These are phyloP conservation scores for Saccharomyces hybrid DNA, from an alignment of 1,139 yeast genomes.

Conservation along the genomic window DNA sequence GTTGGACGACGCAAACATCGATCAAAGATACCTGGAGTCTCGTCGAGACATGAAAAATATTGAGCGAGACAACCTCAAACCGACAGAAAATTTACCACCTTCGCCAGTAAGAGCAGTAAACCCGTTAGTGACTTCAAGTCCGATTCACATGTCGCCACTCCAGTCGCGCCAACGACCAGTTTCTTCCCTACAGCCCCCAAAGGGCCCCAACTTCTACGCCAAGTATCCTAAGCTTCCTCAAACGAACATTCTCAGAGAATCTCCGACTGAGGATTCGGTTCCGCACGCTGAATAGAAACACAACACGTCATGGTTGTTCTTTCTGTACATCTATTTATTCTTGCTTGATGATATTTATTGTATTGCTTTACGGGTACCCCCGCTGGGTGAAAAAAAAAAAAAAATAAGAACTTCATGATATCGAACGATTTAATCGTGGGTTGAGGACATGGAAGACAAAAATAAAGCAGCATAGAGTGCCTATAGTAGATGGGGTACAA, in stretches of 20 bases:
- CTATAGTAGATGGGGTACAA: neutral
- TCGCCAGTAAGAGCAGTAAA: constrained; percentile 28
- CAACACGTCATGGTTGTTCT: neutral
- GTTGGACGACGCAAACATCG: constrained; percentile 30
- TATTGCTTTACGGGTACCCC: neutral
- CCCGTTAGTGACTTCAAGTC: constrained; percentile 31
- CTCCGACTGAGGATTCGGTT: constrained; percentile 1
- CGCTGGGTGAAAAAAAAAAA: neutral
- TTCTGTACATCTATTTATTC: neutral
- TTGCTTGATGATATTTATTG: neutral
- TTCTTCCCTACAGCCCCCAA: neutral
- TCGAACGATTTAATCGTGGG: neutral
- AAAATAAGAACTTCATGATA: neutral
- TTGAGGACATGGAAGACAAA: neutral
- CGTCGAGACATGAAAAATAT: constrained; percentile 28
- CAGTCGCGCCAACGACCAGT: constrained; percentile 2
- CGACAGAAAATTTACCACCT: constrained; percentile 27
- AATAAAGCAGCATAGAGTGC: neutral
- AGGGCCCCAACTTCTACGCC: constrained; percentile 16
- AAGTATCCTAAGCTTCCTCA: constrained; percentile 30
- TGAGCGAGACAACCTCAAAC: constrained; percentile 23
- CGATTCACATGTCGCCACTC: constrained; percentile 13
- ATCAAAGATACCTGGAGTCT: constrained; percentile 28
- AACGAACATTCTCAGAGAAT: constrained; percentile 15
- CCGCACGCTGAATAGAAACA: neutral